Evolutionary conservation across 495 filamentous ascomycete species (phyloP), one percentile per base, ranked within the genome.

Genomic region (Cladorrhinum samala): DNA sequence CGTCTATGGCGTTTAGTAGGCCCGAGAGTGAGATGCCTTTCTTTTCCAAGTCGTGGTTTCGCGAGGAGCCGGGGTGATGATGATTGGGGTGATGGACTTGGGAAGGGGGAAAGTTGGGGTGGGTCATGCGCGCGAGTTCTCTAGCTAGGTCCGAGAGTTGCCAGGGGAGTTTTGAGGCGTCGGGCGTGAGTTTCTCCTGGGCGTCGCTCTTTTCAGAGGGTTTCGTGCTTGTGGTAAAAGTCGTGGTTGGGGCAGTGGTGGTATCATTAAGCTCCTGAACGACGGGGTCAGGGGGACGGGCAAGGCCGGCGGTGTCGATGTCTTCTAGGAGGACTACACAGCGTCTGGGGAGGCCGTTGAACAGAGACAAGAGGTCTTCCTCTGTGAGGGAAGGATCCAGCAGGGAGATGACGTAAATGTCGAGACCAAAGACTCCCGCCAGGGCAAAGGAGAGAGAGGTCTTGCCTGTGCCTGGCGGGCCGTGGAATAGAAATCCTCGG

Each of bases 401-500:
- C 2, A 89, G 69, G 3, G 73, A 78, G 36, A 89, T 78, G 18
- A 84, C 81, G 55, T 85, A 80, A 18, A 89, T 84, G 53, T 83
- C 79, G 3, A 89, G 67, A 2, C 85, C 83, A 58, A 87, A 88
- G 0, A 84, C 75, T 1, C 85, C 84, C 0, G 85, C 85, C 2
- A 86, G 68, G 0, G 85, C 85, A 57, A 86, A 86, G 7, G 78
- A 79, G 2, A 84, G 62, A 1, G 73, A 77, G 1, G 79, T 81
- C 59, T 84, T 84, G 11, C 82, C 81, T 0, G 83, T 87, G 2
- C 86, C 86, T 2, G 85, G 86, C 0, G 85, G 84, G 0, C 86
- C 86, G 47, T 86, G 76, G 27, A 97, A 84, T 6, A 96, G 76
- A 66, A 96, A 97, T 0, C 92, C 92, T 23, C 92, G 77, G 2